Percentiles rank a stretch among this genome's conserved stretches.
These are phyloP conservation scores for Dalbergia cochinchinensis DNA, from an alignment of 306 rosid genomes.

Conservation along the genomic window DNA sequence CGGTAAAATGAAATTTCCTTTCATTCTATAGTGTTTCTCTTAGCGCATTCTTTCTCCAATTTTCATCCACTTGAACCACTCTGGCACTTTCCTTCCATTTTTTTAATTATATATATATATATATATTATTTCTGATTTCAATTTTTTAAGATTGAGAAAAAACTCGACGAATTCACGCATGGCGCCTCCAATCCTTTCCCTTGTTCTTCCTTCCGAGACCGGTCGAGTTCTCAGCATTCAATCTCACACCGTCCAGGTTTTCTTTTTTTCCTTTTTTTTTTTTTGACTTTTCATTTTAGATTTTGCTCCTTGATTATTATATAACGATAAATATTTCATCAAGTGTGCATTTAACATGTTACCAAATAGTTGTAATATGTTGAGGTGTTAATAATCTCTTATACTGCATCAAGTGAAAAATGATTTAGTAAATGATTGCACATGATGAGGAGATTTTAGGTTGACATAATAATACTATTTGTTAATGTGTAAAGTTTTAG, in stretches of 20 bases:
- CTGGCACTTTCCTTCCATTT: neutral
- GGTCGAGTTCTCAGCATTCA: constrained; percentile 89
- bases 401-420: neutral
- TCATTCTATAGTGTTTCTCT: neutral
- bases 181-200: constrained; percentile 70
- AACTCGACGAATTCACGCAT: constrained; percentile 45
- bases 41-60: neutral
- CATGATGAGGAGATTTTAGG: constrained; percentile 1
- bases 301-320: neutral
- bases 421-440: neutral
- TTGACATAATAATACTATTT: too few relatives aligned
- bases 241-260: constrained; percentile 88
- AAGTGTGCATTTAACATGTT: neutral
- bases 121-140: neutral
- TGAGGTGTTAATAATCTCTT: neutral
- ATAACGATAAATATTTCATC: too few relatives aligned
- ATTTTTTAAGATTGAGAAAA: constrained; percentile 25
- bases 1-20: constrained; percentile 35
- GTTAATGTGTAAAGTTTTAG: too few relatives aligned
- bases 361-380: neutral
- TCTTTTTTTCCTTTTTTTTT: neutral
- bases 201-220: constrained; percentile 74
- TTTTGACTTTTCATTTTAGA: neutral
- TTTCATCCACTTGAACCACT: neutral
- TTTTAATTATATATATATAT: neutral